phyloP scores from a whole-genome alignment of 805 yeast species.

The Ogataea polymorpha region DNA sequence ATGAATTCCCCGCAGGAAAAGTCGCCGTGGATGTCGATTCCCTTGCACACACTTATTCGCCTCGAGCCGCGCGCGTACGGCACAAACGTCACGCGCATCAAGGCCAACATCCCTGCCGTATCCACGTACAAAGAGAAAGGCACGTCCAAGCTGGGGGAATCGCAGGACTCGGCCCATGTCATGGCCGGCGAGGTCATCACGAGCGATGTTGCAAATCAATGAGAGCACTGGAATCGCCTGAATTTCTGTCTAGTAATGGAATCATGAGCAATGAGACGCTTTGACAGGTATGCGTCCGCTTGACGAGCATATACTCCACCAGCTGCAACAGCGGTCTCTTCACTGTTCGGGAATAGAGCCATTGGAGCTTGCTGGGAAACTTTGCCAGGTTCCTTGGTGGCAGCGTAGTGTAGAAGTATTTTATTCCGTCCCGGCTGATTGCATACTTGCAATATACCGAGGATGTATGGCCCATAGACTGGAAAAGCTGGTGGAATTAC shows the following conservation, averaged over 20 bases:
- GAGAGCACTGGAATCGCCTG: neutral
- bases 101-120: constrained; percentile 97
- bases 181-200: constrained; percentile 51
- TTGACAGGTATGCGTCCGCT: constrained; percentile 17
- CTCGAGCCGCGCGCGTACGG: constrained; percentile 94
- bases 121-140: constrained; percentile 96
- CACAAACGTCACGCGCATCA: constrained; percentile 82
- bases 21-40: constrained; percentile 98
- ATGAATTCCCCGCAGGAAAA: constrained; percentile 98
- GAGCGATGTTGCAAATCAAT: constrained; percentile 6
- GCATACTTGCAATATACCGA: constrained; percentile 14
- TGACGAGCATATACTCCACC: constrained; percentile 13
- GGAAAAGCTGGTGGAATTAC: neutral
- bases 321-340: constrained; percentile 1
- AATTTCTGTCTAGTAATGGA: constrained; percentile 13
- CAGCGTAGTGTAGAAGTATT: constrained; percentile 10
- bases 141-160: constrained; percentile 62
- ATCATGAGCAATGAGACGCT: constrained; percentile 18
- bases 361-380: neutral
- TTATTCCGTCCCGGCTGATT: constrained; percentile 10
- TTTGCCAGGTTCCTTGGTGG: neutral
- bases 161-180: constrained; percentile 34
- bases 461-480: constrained; percentile 3
- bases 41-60: constrained; percentile 89
- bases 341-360: neutral